Base-by-base conservation (phyloP, 106 monocot genomes). In the Gastrodia elata region DNA sequence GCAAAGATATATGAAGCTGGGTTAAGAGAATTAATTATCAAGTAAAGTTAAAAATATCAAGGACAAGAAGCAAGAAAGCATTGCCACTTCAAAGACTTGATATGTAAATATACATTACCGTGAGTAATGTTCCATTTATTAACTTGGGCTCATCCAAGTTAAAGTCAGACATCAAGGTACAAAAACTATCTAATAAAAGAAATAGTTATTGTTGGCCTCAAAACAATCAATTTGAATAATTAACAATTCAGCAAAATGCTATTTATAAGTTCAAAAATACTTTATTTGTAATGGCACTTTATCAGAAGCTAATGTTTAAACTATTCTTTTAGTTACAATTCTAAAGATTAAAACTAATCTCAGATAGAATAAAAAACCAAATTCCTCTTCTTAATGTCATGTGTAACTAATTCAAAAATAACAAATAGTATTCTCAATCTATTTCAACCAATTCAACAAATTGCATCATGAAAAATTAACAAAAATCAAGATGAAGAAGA, bases 1-100 rank as follows among this genome's bases (percentile, higher is more conserved):
- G 89, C 76, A 83, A 84, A 56, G n/a, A n/a, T 11, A 82, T 32
- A 24, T 80, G 78, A 69, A 74, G 39, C 38, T 39, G 37, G 48
- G 26, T 76, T 71, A 30, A 76, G 61, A 27, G 25, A 77, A 77
- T 25, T 25, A 40, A 40, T 1, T 22, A 69, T 39, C 38, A 37
- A 35, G 37, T 20, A 38, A 37, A 37, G 3, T 2, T 18, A 20
- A 35, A n/a, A 68, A 24, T 40, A 69, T 3, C 67, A 67, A 67
- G 36, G 39, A 35, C 9, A 39, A 61, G 61, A n/a, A 52, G 20
- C 22, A 46, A 46, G 18, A 46, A 14, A 46, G 46, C 13, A 46
- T 13, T 46, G 18, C 46, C 46, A 22, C 52, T n/a, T 4, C 52
- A 22, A 52, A n/a, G 52, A 22, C 4, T 52, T 22, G 22, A 52